These are phyloP conservation scores for Scedosporium apiospermum DNA, from an alignment of 2,329 filamentous ascomycete species.

Conservation along the genomic window DNA sequence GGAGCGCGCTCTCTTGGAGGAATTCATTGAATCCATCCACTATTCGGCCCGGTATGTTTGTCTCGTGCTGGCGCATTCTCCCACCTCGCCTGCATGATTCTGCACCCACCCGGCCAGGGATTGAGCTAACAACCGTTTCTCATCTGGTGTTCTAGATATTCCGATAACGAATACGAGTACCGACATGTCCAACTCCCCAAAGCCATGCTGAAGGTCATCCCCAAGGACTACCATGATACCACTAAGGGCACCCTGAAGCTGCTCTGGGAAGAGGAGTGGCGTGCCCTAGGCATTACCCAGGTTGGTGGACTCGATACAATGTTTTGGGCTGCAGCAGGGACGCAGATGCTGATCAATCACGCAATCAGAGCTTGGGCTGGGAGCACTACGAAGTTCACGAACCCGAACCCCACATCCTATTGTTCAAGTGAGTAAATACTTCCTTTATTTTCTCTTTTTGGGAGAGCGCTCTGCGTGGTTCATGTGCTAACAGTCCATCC, in stretches of 20 bases:
- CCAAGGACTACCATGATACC: constrained; percentile 86
- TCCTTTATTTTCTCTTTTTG: not conserved
- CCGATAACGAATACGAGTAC: constrained; percentile 88
- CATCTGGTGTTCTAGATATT: constrained; percentile 56
- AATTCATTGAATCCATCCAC: constrained; percentile 89
- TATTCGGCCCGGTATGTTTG: constrained; percentile 75
- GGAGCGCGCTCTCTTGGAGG: constrained; percentile 77
- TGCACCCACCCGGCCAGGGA: not conserved
- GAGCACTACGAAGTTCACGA: constrained; percentile 99
- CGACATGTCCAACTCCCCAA: constrained; percentile 96
- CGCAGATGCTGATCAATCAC: not conserved
- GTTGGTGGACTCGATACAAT: constrained; percentile 35
- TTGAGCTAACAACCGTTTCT: constrained; percentile 3
- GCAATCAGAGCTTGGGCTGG: constrained; percentile 81
- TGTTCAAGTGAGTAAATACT: constrained; percentile 78
- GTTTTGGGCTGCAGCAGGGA: not conserved
- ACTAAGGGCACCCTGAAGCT: constrained; percentile 88
- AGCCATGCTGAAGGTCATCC: constrained; percentile 95
- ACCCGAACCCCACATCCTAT: constrained; percentile 92
- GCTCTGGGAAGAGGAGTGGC: constrained; percentile 98
- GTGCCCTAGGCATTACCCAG: constrained; percentile 93
- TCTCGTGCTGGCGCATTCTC: not conserved
- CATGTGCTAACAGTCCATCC: constrained; percentile 14
- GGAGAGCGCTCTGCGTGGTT: not conserved
- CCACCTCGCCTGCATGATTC: not conserved